phyloP scores from a whole-genome alignment of 306 rosid species.

The Citrullus amarus region DNA sequence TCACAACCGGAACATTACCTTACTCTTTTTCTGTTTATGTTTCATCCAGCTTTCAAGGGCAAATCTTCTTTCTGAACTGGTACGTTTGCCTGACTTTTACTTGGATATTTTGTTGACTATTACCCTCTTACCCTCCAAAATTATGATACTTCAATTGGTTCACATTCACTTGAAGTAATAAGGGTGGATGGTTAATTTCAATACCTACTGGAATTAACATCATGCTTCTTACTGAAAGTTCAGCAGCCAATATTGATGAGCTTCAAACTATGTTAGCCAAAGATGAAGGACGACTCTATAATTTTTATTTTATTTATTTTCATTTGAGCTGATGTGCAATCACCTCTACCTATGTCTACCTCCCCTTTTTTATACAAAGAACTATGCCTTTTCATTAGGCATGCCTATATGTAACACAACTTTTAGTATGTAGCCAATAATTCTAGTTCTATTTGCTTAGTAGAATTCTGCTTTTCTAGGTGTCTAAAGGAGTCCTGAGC shows the following conservation, averaged over 20 bases:
- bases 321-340: background rate
- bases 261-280: background rate
- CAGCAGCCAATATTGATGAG: background rate
- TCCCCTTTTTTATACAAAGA: background rate
- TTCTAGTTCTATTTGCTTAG: background rate
- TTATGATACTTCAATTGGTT: background rate
- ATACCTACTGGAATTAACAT: background rate
- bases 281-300: background rate
- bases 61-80: conserved; percentile 87
- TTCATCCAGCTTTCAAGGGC: conserved; percentile 69
- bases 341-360: background rate
- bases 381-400: background rate
- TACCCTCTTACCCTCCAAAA: background rate
- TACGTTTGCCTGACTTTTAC: conserved; percentile 17
- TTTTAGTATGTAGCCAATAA: background rate
- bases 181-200: background rate
- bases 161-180: background rate
- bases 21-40: conserved; percentile 7
- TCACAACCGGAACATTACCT: background rate
- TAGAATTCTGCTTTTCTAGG: conserved; percentile 22
- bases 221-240: background rate
- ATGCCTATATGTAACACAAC: background rate
- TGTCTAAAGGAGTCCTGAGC: conserved; percentile 80
- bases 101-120: background rate
- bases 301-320: too few species aligned